Evolutionary conservation across 257 asterid genomes (phyloP).

Genomic region (Solanum sitiens): DNA sequence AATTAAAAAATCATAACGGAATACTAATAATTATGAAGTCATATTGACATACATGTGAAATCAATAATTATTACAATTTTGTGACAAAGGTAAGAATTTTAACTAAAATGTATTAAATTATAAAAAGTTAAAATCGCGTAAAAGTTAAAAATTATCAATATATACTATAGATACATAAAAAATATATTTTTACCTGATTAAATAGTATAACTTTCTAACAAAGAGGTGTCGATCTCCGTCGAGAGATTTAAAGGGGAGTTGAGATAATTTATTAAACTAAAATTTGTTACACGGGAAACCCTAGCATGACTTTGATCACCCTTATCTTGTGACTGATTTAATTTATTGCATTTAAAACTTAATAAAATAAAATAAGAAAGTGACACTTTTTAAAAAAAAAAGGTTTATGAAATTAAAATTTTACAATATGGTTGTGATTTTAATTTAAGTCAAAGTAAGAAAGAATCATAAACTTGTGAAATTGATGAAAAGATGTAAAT

Average conservation of each 20-base stretch:
- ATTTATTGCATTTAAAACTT: neutral
- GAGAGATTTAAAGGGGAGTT: neutral
- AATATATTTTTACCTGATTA: too few relatives aligned
- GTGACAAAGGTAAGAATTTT: neutral
- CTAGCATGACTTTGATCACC: neutral
- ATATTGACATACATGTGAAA: neutral
- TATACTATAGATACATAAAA: too few relatives aligned
- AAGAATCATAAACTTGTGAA: neutral
- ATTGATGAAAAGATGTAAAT: neutral
- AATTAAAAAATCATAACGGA: neutral
- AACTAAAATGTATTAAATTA: too few relatives aligned
- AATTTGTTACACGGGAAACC: neutral
- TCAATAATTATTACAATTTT: neutral
- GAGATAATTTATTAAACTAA: neutral
- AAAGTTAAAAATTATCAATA: too few relatives aligned
- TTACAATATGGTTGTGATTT: neutral
- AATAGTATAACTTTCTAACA: too few relatives aligned
- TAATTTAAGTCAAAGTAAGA: neutral
- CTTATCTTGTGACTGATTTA: neutral
- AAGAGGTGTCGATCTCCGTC: too few relatives aligned
- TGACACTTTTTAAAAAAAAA: neutral
- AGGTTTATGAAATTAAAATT: neutral
- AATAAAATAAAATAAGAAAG: neutral
- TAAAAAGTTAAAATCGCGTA: too few relatives aligned
- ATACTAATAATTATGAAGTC: neutral